These are phyloP conservation scores for Daldinia sp. DNA, from an alignment of 2,329 filamentous ascomycete genomes.

Conservation along the genomic window DNA sequence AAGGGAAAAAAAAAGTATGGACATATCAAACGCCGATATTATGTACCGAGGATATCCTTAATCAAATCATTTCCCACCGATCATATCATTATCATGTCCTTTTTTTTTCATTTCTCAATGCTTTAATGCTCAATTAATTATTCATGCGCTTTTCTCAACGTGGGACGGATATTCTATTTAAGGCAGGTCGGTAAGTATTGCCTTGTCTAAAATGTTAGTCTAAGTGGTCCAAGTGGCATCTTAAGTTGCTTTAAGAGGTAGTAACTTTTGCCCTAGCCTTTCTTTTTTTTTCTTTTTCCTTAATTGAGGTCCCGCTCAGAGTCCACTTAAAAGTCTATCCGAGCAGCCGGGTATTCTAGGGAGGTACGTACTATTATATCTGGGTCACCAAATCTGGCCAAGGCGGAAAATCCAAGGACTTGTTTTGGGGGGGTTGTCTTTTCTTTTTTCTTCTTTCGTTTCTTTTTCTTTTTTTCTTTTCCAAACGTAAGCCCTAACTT, in stretches of 20 bases:
- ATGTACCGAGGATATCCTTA: conserved; percentile 22
- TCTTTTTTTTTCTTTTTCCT: neutral
- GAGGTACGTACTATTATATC: conserved; percentile 1
- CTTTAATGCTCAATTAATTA: conserved; percentile 5
- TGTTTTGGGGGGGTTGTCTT: neutral
- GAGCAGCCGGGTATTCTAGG: conserved; percentile 10
- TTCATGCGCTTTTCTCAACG: conserved; percentile 11
- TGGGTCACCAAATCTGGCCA: conserved; percentile 1
- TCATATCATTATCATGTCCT: neutral
- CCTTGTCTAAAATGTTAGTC: neutral
- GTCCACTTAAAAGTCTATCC: conserved; percentile 12
- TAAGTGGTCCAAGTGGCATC: neutral
- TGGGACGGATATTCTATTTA: neutral
- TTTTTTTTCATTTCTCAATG: neutral
- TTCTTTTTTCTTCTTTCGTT: neutral
- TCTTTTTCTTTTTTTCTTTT: neutral
- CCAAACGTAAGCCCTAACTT: neutral
- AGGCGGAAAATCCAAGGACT: neutral
- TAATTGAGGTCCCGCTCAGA: neutral
- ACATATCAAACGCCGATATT: conserved; percentile 2
- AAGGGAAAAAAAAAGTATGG: conserved; percentile 7
- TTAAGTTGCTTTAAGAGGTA: neutral
- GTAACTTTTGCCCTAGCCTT: conserved; percentile 6
- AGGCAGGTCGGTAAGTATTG: conserved; percentile 5
- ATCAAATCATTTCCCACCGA: conserved; percentile 15